phyloP scores from a whole-genome alignment of 2,329 filamentous ascomycete species.

The Ophiosphaerella korrae region DNA sequence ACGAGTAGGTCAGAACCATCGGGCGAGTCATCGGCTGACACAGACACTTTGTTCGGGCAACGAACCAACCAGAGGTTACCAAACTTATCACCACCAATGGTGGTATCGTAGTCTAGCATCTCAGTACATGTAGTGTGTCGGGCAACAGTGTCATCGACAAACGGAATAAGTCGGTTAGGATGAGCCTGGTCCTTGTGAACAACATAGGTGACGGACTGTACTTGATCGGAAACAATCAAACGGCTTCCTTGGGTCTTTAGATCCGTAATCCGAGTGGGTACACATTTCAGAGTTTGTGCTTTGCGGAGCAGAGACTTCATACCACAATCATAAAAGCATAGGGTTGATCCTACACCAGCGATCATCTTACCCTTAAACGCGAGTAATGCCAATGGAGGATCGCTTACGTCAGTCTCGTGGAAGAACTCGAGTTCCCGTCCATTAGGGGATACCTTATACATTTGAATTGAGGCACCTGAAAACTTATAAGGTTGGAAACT shows the following conservation, averaged over 20 bases:
- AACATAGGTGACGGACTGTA: slow-evolving; percentile 88
- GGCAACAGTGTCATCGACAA: slow-evolving; percentile 86
- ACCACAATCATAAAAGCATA: slow-evolving; percentile 91
- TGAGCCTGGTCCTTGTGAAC: slow-evolving; percentile 80
- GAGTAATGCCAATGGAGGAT: slow-evolving; percentile 87
- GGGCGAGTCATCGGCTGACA: slow-evolving; percentile 89
- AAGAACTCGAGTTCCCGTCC: slow-evolving; percentile 92
- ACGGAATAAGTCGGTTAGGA: slow-evolving; percentile 90
- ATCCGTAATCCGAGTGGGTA: slow-evolving; percentile 82
- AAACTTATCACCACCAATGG: slow-evolving; percentile 95
- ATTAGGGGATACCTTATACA: slow-evolving; percentile 86
- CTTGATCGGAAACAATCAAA: slow-evolving; percentile 89
- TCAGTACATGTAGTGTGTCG: slow-evolving; percentile 89
- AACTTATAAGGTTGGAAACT: slow-evolving; percentile 73
- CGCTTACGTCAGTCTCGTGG: slow-evolving; percentile 92
- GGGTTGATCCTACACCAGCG: slow-evolving; percentile 79
- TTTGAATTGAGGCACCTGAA: slow-evolving; percentile 82
- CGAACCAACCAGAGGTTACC: slow-evolving; percentile 94
- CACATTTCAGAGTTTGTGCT: slow-evolving; percentile 74
- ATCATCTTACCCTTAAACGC: slow-evolving; percentile 89
- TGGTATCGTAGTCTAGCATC: slow-evolving; percentile 97
- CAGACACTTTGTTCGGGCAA: slow-evolving; percentile 81
- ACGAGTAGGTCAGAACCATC: slow-evolving; percentile 90
- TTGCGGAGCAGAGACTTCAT: slow-evolving; percentile 93
- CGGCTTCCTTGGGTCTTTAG: slow-evolving; percentile 89